These are phyloP conservation scores for Phyllosticta citriasiana DNA, from an alignment of 2,329 filamentous ascomycete species.

Conservation along the genomic window DNA sequence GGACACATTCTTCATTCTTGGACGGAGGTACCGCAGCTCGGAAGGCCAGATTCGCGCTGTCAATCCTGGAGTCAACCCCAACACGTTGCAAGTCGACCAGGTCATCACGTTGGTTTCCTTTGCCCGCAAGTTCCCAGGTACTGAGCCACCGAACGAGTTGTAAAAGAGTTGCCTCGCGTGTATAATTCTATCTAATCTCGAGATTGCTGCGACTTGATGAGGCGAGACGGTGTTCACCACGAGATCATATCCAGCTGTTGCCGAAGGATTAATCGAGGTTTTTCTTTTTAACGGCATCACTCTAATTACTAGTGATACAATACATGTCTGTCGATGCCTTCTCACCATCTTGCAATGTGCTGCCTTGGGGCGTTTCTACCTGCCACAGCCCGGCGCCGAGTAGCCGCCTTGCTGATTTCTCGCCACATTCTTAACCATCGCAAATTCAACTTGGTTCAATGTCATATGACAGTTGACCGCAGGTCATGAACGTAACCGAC, in stretches of 20 bases:
- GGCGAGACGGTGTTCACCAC: neutral
- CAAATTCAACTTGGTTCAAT: too few relatives aligned
- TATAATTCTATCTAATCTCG: neutral
- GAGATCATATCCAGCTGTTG: neutral
- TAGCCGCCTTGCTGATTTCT: too few relatives aligned
- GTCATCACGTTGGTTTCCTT: neutral
- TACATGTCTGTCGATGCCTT: neutral
- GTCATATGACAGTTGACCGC: too few relatives aligned
- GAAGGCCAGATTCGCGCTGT: slow-evolving; percentile 17
- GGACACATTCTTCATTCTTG: slow-evolving; percentile 17
- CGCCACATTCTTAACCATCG: too few relatives aligned
- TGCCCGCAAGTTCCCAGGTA: neutral
- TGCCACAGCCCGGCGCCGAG: too few relatives aligned
- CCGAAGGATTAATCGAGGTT: neutral
- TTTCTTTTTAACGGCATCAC: neutral
- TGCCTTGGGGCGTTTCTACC: neutral
- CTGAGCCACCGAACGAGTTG: neutral
- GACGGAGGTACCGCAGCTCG: slow-evolving; percentile 12
- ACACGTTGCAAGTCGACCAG: slow-evolving; percentile 11
- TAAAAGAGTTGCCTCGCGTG: neutral
- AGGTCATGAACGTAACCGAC: too few relatives aligned
- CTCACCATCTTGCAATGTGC: neutral
- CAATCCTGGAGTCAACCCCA: slow-evolving; percentile 15
- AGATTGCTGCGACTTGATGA: neutral
- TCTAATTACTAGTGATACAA: neutral